Conservation (phyloP, 2,329 filamentous ascomycete genomes). For the Botryotinia convoluta region DNA sequence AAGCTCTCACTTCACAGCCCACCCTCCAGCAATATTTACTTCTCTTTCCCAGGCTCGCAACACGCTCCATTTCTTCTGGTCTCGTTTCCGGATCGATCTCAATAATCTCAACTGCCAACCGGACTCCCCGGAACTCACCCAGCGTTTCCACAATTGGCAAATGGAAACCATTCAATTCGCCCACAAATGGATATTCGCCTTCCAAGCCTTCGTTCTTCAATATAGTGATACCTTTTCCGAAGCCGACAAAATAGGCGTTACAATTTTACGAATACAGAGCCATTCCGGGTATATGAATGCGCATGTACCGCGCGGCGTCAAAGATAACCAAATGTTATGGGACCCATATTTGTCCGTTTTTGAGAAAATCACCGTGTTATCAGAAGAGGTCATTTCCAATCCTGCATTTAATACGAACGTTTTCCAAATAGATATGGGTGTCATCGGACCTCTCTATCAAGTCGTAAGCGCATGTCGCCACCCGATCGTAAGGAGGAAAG, state of each 20-base stretch:
- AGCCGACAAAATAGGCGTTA: slow-evolving; percentile 53
- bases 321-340: slow-evolving; percentile 47
- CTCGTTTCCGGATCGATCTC: not conserved
- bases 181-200: slow-evolving; percentile 54
- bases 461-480: slow-evolving; percentile 56
- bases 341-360: slow-evolving; percentile 53
- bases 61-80: slow-evolving; percentile 54
- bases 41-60: slow-evolving; percentile 52
- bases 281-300: slow-evolving; percentile 41
- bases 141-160: slow-evolving; percentile 23
- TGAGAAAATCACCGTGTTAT: slow-evolving; percentile 53
- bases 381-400: slow-evolving; percentile 30
- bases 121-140: slow-evolving; percentile 45
- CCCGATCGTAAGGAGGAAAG: slow-evolving; percentile 52
- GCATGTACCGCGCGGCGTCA: not conserved
- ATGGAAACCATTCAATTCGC: slow-evolving; percentile 48
- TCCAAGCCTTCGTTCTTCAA: slow-evolving; percentile 51
- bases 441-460: slow-evolving; percentile 61
- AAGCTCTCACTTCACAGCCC: not conserved
- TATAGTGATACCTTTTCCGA: slow-evolving; percentile 46
- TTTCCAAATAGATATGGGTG: slow-evolving; percentile 41
- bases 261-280: slow-evolving; percentile 58
- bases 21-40: slow-evolving; percentile 40
- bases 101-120: slow-evolving; percentile 40
- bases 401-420: not conserved